phyloP scores from a whole-genome alignment of 805 yeast genomes.

The Zygotorulaspora sp. region DNA sequence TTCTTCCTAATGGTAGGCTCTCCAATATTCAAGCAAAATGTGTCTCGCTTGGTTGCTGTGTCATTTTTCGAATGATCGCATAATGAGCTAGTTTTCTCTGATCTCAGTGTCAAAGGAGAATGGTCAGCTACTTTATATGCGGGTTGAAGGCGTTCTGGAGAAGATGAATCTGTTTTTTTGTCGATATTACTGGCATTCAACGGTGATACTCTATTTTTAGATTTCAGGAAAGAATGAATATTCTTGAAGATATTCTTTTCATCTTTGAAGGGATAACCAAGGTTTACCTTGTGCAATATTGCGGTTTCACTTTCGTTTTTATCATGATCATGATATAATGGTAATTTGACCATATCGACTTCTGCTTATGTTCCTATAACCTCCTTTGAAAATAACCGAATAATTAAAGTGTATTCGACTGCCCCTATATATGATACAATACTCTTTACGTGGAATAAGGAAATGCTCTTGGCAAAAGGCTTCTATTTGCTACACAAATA shows the following conservation, averaged over 20 bases:
- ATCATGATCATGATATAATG: constrained; percentile 6
- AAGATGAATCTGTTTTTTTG: neutral
- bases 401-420: too few species aligned
- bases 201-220: constrained; percentile 10
- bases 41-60: neutral
- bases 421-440: too few species aligned
- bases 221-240: constrained; percentile 22
- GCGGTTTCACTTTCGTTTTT: constrained; percentile 9
- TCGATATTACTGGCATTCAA: too few species aligned
- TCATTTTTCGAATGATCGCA: constrained; percentile 2
- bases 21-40: neutral
- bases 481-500: too few species aligned
- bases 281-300: constrained; percentile 14
- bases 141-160: too few species aligned
- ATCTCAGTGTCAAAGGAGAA: neutral
- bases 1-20: neutral
- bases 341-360: constrained; percentile 6
- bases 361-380: too few species aligned
- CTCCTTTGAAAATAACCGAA: neutral
- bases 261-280: constrained; percentile 24
- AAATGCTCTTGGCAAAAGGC: too few species aligned
- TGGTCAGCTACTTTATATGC: neutral
- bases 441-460: too few species aligned
- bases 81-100: neutral
- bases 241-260: constrained; percentile 23